Evolutionary conservation across 176 grass and related monocot genomes (phyloP), one percentile per base, ranked within the genome.

Genomic region (Oryza glumipatula): DNA sequence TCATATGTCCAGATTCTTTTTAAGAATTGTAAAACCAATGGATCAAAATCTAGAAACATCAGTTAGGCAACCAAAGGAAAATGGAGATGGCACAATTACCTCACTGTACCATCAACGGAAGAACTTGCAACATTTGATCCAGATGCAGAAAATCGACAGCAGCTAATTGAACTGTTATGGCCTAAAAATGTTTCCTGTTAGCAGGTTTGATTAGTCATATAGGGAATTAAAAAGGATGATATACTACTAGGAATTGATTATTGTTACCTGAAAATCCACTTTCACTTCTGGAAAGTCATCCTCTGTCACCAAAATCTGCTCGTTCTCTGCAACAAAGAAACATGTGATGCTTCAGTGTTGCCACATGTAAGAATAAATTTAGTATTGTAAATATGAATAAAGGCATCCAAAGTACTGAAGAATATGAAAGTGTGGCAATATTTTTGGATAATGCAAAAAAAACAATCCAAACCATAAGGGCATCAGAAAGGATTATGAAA

Each of bases 181-280:
- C 96, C 96, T 84, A 98, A 94, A 90, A 98, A 98, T 67, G 93
- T 98, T 94, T 98, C 96, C 96, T 98, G 89, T 68, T 84, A 90
- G 72, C 73, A 90, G 44, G 76, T 68, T 82, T 70, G 83, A 91
- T 91, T 77, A 72, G 90, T 87, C 58, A 83, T 68, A 74, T 48
- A 83, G 65, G 33, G 35, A 67, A 84, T 68, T 61, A 61, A 78
- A 91, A 4, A 23, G 3, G 41, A 81, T 54, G 68, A 38, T 54
- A 72, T 61, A 49, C 43, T 65, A 75, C 13, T 79, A 63, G 48
- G 79, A 24, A 86, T 52, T 65, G 52, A 72, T 35, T 84, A 79
- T 79, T 81, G 24, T 87, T 72, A 98, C 96, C 85, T 98, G 96
- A 88, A 95, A 95, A 88, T 90, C 85, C 45, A 95, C 85, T 88